Percentiles rank a stretch among this genome's conserved stretches.
Evolutionary conservation across 2,329 filamentous ascomycete genomes (phyloP).

Genomic region (Pseudocercospora ulei): DNA sequence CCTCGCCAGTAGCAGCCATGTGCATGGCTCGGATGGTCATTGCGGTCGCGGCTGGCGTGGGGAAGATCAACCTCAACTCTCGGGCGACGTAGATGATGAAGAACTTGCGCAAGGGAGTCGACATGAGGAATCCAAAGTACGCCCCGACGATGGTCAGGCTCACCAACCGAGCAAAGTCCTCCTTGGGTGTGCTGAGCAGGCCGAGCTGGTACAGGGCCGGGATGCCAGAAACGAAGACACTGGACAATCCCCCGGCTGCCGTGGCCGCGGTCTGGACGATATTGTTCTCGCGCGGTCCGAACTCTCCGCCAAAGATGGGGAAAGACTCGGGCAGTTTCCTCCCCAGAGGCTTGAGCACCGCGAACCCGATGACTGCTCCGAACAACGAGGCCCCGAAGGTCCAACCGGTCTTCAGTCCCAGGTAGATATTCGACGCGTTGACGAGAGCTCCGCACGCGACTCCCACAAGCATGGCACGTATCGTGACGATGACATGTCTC

Average conservation of each 20-base stretch:
- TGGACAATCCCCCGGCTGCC: constrained; percentile 50
- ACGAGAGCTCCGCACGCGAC: constrained; percentile 50
- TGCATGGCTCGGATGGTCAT: constrained; percentile 57
- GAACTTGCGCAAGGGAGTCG: constrained; percentile 47
- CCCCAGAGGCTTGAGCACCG: constrained; percentile 48
- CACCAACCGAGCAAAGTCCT: constrained; percentile 51
- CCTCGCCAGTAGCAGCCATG: constrained; percentile 44
- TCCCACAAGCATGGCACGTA: constrained; percentile 49
- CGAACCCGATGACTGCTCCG: constrained; percentile 51
- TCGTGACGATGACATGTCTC: constrained; percentile 45
- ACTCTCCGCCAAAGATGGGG: constrained; percentile 46
- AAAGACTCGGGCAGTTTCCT: constrained; percentile 42
- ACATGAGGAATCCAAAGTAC: constrained; percentile 52
- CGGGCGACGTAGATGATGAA: constrained; percentile 57
- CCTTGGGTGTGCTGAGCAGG: constrained; percentile 44
- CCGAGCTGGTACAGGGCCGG: constrained; percentile 52
- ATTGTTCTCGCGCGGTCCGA: constrained; percentile 54
- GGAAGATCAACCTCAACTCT: constrained; percentile 52
- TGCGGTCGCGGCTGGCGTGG: constrained; percentile 51
- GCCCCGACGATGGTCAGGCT: constrained; percentile 53
- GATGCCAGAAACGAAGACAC: constrained; percentile 51
- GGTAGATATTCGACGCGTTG: constrained; percentile 54
- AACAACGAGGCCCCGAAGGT: constrained; percentile 36
- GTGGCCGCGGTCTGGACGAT: constrained; percentile 53
- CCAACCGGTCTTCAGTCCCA: constrained; percentile 45